A percentile compares a stretch with the other conserved stretches of the same genome.
phyloP scores from a whole-genome alignment of 2,329 filamentous ascomycete genomes.

The Calcarisporium arbuscula region DNA sequence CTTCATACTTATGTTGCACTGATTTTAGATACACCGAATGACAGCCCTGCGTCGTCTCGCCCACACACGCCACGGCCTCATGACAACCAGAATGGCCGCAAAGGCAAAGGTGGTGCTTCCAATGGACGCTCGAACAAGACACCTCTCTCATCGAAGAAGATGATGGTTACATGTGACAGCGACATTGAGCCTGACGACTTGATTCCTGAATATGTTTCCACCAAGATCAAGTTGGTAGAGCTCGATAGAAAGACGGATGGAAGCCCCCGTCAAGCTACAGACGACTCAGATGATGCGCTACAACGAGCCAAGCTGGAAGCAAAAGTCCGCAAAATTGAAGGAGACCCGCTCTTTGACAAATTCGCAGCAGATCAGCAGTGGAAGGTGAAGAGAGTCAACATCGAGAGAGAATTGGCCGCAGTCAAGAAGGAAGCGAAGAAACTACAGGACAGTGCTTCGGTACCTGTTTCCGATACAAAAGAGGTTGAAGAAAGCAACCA shows the following conservation, averaged over 20 bases:
- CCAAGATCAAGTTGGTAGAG: slow-evolving; percentile 62
- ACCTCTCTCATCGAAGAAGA: slow-evolving; percentile 32
- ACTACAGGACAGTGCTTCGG: slow-evolving; percentile 13
- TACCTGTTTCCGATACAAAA: slow-evolving; percentile 19
- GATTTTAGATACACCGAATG: slow-evolving; percentile 37
- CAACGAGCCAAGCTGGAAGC: slow-evolving; percentile 61
- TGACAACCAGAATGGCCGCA: slow-evolving; percentile 18
- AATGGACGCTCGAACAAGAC: slow-evolving; percentile 17
- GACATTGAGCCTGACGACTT: slow-evolving; percentile 72
- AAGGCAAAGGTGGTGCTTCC: slow-evolving; percentile 26
- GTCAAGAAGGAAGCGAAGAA: slow-evolving; percentile 30
- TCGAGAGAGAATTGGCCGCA: slow-evolving; percentile 57
- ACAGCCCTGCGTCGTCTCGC: slow-evolving; percentile 45
- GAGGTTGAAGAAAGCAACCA: slow-evolving; percentile 21
- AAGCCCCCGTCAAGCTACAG: slow-evolving; percentile 13
- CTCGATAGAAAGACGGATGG: slow-evolving; percentile 21
- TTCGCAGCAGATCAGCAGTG: slow-evolving; percentile 59
- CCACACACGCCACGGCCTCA: slow-evolving; percentile 40
- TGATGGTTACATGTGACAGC: slow-evolving; percentile 50
- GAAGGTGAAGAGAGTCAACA: slow-evolving; percentile 49
- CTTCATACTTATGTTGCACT: slow-evolving; percentile 7
- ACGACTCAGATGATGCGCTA: slow-evolving; percentile 25
- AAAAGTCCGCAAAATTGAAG: slow-evolving; percentile 72
- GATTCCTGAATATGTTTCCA: slow-evolving; percentile 68
- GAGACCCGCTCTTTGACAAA: slow-evolving; percentile 69